Evolutionary conservation across 192 early-diverging fungal genomes (phyloP).

Genomic region (Bifiguratus adelaidae): DNA sequence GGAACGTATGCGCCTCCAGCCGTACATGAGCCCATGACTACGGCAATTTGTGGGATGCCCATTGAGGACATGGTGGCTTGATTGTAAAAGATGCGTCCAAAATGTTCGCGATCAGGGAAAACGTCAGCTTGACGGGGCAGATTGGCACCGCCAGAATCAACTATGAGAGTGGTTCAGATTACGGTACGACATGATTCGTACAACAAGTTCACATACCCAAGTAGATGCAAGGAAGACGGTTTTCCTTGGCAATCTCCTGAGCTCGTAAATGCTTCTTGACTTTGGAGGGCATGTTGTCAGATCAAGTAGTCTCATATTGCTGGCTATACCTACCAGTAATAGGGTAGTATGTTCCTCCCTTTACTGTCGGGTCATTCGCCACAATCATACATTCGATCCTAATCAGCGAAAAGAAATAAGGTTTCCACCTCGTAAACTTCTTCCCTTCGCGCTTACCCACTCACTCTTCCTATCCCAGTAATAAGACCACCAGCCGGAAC

Average conservation of each 20-base stretch:
- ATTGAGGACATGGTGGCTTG: slow-evolving; percentile 62
- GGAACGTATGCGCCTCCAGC: slow-evolving; percentile 97
- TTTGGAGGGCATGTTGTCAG: slow-evolving; percentile 15
- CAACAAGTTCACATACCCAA: slow-evolving; percentile 26
- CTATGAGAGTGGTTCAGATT: slow-evolving; percentile 16
- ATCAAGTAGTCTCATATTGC: background rate
- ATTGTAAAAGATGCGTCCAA: slow-evolving; percentile 96
- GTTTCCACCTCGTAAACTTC: background rate
- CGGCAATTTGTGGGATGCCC: slow-evolving; percentile 94
- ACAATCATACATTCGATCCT: slow-evolving; percentile 92
- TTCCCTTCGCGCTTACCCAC: slow-evolving; percentile 41
- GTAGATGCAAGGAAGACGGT: slow-evolving; percentile 90
- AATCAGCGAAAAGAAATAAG: slow-evolving; percentile 5
- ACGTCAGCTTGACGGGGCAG: slow-evolving; percentile 90
- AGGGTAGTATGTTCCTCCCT: slow-evolving; percentile 97
- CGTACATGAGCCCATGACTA: slow-evolving; percentile 95
- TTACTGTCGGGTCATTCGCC: slow-evolving; percentile 96
- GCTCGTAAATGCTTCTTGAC: slow-evolving; percentile 97
- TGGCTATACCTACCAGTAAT: slow-evolving; percentile 39
- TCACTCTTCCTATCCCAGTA: slow-evolving; percentile 91
- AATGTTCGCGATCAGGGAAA: slow-evolving; percentile 89
- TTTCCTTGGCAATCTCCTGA: slow-evolving; percentile 93
- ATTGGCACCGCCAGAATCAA: slow-evolving; percentile 94
- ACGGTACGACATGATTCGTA: background rate
- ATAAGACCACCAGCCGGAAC: slow-evolving; percentile 85